A percentile compares a stretch with the other conserved stretches of the same genome.
phyloP scores from a whole-genome alignment of 2,329 filamentous ascomycete species.

The Stagonosporopsis rhizophila region DNA sequence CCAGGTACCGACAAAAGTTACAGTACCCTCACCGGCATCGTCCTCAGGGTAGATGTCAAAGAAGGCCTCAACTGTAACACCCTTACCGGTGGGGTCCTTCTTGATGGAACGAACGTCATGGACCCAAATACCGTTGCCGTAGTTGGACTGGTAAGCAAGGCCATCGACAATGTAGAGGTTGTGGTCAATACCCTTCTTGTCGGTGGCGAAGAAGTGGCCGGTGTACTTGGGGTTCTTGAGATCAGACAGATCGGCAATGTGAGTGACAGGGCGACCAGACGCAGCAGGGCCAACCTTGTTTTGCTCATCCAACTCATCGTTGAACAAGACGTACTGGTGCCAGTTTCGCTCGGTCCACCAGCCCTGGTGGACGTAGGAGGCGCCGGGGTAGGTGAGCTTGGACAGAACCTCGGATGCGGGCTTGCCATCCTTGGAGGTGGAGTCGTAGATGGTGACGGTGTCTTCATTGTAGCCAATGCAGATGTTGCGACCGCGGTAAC shows the following conservation, averaged over 20 bases:
- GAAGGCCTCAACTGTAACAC: constrained; percentile 51
- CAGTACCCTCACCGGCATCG: constrained; percentile 44
- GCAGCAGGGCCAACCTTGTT: constrained; percentile 38
- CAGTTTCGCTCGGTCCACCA: constrained; percentile 56
- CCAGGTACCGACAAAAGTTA: constrained; percentile 54
- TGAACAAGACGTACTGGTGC: constrained; percentile 45
- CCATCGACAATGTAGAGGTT: constrained; percentile 55
- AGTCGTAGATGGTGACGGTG: constrained; percentile 60
- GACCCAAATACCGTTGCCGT: constrained; percentile 50
- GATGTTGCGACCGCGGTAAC: constrained; percentile 59
- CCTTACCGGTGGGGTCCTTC: constrained; percentile 46
- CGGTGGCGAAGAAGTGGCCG: constrained; percentile 50
- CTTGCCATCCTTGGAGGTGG: constrained; percentile 60
- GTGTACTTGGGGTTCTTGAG: constrained; percentile 49
- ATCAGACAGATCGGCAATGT: constrained; percentile 45
- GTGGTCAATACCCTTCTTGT: constrained; percentile 52
- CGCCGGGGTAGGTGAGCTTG: constrained; percentile 61
- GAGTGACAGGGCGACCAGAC: constrained; percentile 43
- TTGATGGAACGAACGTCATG: constrained; percentile 50
- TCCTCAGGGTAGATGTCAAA: constrained; percentile 55
- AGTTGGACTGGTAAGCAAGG: constrained; percentile 52
- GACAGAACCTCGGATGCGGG: constrained; percentile 64
- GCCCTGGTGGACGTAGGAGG: constrained; percentile 65
- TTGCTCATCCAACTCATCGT: constrained; percentile 45
- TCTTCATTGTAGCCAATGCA: constrained; percentile 65